These are phyloP conservation scores for Colletotrichum spaethianum DNA, from an alignment of 2,329 filamentous ascomycete genomes.

Conservation along the genomic window DNA sequence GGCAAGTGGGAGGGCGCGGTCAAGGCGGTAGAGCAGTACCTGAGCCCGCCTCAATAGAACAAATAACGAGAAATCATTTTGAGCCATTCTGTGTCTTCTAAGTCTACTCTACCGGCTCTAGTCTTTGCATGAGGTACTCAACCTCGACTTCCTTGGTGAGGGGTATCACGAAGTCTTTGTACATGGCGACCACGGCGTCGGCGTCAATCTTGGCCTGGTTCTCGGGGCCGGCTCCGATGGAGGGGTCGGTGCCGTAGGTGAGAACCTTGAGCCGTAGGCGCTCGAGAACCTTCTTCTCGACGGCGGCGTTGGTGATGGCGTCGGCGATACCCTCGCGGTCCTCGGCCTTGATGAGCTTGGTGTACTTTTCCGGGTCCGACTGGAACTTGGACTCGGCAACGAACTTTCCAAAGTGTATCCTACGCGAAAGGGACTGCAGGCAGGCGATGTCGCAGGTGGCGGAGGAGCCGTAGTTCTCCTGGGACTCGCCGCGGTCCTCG, in stretches of 20 bases:
- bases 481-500: constrained; percentile 84
- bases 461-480: constrained; percentile 95
- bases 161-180: constrained; percentile 93
- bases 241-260: constrained; percentile 94
- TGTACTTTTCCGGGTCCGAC: constrained; percentile 85
- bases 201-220: constrained; percentile 88
- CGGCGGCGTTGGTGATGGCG: constrained; percentile 88
- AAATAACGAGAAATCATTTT: constrained; percentile 41
- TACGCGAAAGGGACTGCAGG: constrained; percentile 88
- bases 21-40: constrained; percentile 81
- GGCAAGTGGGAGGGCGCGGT: constrained; percentile 82
- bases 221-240: constrained; percentile 66
- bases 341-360: constrained; percentile 82
- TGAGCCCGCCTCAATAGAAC: constrained; percentile 64
- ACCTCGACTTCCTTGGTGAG: constrained; percentile 99
- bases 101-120: constrained; percentile 61
- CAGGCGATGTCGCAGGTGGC: constrained; percentile 93
- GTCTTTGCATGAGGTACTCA: constrained; percentile 95
- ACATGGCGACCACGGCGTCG: constrained; percentile 92
- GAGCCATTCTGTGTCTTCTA: constrained; percentile 11
- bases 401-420: constrained; percentile 99
- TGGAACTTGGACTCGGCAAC: constrained; percentile 97
- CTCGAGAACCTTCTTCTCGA: constrained; percentile 93
- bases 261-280: constrained; percentile 88
- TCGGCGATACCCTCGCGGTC: constrained; percentile 87